Evolutionary conservation across 2,329 filamentous ascomycete genomes (phyloP).

Genomic region (Fusarium marasasianum): DNA sequence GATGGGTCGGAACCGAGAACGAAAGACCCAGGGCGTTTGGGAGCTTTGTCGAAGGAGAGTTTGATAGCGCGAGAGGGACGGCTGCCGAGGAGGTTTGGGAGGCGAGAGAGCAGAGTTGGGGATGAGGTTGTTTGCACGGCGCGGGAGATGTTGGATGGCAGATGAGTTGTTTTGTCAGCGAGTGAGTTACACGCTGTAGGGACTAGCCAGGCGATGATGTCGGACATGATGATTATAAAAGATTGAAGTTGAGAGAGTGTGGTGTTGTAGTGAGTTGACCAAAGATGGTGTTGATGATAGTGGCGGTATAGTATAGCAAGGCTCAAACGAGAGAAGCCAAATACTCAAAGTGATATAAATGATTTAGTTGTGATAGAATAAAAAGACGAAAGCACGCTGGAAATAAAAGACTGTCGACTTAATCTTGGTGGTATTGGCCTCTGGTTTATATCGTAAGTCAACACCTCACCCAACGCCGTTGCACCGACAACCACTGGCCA

Average conservation of each 20-base stretch:
- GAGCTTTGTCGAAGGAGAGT: conserved; percentile 48
- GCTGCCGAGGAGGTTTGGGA: conserved; percentile 41
- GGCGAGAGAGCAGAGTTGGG: conserved; percentile 41
- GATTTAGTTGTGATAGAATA: neutral
- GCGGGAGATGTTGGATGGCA: conserved; percentile 46
- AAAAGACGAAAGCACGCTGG: conserved; percentile 27
- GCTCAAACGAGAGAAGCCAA: conserved; percentile 42
- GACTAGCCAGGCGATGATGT: conserved; percentile 54
- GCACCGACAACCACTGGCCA: conserved; percentile 35
- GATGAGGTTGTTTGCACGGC: conserved; percentile 40
- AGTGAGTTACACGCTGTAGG: conserved; percentile 47
- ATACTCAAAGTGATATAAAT: neutral
- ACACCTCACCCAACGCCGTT: conserved; percentile 19
- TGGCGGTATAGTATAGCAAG: neutral
- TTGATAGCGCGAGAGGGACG: conserved; percentile 46
- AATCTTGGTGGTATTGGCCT: neutral
- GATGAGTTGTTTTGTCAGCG: conserved; percentile 47
- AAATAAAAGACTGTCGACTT: conserved; percentile 21
- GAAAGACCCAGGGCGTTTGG: conserved; percentile 50
- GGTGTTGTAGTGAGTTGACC: conserved; percentile 5
- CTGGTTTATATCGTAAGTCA: conserved; percentile 29
- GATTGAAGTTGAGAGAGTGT: conserved; percentile 6
- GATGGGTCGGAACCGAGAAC: conserved; percentile 51
- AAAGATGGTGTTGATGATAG: neutral
- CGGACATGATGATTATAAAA: conserved; percentile 27